phyloP scores from a whole-genome alignment of 2,329 filamentous ascomycete genomes.

The Paecilomyces sp. region DNA sequence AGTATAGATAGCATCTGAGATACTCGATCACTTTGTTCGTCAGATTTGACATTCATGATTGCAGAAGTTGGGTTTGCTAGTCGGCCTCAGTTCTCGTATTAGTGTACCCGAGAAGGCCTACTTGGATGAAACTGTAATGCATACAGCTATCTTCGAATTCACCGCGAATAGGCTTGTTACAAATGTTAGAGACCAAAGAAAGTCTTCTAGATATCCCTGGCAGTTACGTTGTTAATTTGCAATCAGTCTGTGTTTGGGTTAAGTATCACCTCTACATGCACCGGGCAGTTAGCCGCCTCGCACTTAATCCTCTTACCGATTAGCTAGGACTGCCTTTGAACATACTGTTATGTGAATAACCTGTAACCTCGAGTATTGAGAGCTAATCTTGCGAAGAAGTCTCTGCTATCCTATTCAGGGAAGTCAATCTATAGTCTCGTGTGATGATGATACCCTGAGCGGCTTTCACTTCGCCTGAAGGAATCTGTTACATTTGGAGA shows the following conservation, averaged over 20 bases:
- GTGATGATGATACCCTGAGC: not conserved
- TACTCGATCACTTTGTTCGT: not conserved
- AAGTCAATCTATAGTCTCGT: not conserved
- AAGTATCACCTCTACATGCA: not conserved
- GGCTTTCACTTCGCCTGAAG: not conserved
- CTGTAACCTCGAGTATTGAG: not conserved
- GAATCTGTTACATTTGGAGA: not conserved
- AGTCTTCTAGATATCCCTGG: not conserved
- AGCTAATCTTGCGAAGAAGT: not conserved
- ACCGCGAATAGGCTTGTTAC: no score
- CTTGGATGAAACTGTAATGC: no score
- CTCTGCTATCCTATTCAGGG: not conserved
- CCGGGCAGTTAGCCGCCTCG: not conserved
- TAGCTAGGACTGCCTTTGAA: not conserved
- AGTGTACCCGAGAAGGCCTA: no score
- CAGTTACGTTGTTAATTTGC: not conserved
- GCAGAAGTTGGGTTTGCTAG: not conserved
- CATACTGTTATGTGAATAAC: not conserved
- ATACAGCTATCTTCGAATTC: no score
- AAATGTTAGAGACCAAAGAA: no score
- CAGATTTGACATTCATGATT: not conserved
- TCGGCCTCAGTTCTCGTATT: not conserved
- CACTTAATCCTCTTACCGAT: not conserved
- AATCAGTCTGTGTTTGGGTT: no score
- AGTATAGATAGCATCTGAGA: not conserved